Evolutionary conservation across 768 basidiomycete genomes (phyloP).

Genomic region (Sutorius australiensis): DNA sequence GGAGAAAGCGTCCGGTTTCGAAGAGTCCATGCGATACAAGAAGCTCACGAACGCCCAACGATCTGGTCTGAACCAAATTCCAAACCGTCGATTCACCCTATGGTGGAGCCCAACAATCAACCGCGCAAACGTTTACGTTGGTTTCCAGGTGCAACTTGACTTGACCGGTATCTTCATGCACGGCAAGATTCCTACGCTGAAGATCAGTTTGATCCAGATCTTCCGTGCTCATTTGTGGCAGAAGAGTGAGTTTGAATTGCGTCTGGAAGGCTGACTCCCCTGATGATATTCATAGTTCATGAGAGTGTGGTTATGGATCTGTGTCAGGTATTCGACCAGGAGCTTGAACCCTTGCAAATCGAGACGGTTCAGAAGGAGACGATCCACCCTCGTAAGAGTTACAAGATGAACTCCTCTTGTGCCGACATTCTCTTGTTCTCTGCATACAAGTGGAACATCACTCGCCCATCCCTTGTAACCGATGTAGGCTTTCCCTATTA

Average conservation of each 20-base stretch:
- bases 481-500: conserved; percentile 53
- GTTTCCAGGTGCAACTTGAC: conserved; percentile 99
- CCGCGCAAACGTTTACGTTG: conserved; percentile 98
- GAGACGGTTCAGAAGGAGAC: conserved; percentile 99
- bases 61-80: conserved; percentile 96
- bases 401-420: conserved; percentile 99
- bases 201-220: conserved; percentile 99
- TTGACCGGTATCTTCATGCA: conserved; percentile 98
- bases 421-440: conserved; percentile 98
- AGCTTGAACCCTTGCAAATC: conserved; percentile 95
- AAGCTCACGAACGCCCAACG: conserved; percentile 98
- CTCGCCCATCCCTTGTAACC: conserved; percentile 90
- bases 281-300: conserved; percentile 50
- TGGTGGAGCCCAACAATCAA: conserved; percentile 99
- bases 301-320: conserved; percentile 93
- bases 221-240: conserved; percentile 99
- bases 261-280: conserved; percentile 12
- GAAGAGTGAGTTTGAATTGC: conserved; percentile 67
- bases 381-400: conserved; percentile 98
- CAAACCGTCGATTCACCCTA: conserved; percentile 97
- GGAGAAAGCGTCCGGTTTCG: conserved; percentile 98
- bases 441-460: conserved; percentile 97
- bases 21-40: conserved; percentile 94
- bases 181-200: conserved; percentile 96
- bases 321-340: conserved; percentile 99